Conservation (phyloP, 495 filamentous ascomycete genomes). For the Penicillium psychrofluorescens region DNA sequence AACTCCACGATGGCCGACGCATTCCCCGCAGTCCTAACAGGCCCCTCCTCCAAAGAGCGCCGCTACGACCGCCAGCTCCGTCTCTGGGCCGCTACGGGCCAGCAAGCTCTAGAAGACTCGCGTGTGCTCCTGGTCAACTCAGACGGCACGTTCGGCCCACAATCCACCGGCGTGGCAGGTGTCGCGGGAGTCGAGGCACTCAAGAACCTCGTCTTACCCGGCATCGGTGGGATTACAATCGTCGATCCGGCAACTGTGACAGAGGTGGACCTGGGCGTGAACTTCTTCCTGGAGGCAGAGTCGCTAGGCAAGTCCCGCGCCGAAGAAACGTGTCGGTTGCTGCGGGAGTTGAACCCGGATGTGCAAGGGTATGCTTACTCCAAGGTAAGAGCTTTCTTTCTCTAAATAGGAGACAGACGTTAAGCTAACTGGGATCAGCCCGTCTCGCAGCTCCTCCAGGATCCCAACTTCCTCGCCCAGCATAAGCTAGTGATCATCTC, state of each 20-base stretch:
- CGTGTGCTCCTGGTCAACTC: slow-evolving; percentile 84
- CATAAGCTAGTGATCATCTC: slow-evolving; percentile 74
- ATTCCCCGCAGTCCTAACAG: slow-evolving; percentile 33
- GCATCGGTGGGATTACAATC: slow-evolving; percentile 91
- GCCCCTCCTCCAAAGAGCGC: slow-evolving; percentile 78
- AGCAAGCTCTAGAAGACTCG: slow-evolving; percentile 81
- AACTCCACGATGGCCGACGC: slow-evolving; percentile 26
- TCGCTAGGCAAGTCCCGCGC: slow-evolving; percentile 76
- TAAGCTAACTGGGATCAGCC: slow-evolving; percentile 13
- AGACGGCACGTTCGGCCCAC: slow-evolving; percentile 32
- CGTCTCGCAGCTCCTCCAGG: slow-evolving; percentile 29
- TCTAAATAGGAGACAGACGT: too few relatives aligned
- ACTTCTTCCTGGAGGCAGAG: slow-evolving; percentile 86
- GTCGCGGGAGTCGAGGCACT: slow-evolving; percentile 85
- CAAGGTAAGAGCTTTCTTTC: slow-evolving; percentile 19
- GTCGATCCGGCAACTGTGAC: slow-evolving; percentile 70
- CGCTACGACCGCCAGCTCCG: slow-evolving; percentile 96
- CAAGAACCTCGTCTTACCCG: slow-evolving; percentile 93
- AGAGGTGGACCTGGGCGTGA: slow-evolving; percentile 83
- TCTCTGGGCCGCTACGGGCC: slow-evolving; percentile 88
- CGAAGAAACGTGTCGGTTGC: slow-evolving; percentile 62
- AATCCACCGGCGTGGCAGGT: slow-evolving; percentile 51
- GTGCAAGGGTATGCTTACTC: slow-evolving; percentile 60
- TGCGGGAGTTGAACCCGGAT: slow-evolving; percentile 94
- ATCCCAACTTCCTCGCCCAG: slow-evolving; percentile 39